Base-by-base conservation (phyloP, 2,329 filamentous ascomycete genomes). In the Phoma sp. region DNA sequence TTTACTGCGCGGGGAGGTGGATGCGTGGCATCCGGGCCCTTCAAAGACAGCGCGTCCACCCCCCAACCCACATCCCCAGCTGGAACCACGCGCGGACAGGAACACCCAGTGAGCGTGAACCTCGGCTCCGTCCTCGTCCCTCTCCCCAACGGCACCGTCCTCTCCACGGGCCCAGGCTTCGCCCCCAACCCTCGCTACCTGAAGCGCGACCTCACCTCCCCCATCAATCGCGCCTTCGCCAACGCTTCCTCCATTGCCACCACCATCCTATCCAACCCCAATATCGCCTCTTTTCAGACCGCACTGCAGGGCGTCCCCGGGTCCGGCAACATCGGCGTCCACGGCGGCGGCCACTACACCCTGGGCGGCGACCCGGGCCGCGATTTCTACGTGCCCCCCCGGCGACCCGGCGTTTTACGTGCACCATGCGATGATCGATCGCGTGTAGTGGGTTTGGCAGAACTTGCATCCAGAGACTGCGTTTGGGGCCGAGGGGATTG, bases 381-480 rank as follows among this genome's bases (percentile, higher is more conserved):
- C 4, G 37, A 39, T 18, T 39, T 39, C 13, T 32, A 29, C 63
- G 9, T 43, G 27, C 9, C 45, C 5, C 5, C 58, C 60, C 3
- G 57, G 57, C 27, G 60, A 68, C 23, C 62, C 61, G 5, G 27
- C 66, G 30, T 80, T 80, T 63, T 80, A 70, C 62, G 67, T 77
- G 14, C 78, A 80, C 60, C 78, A 81, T 52, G 72, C 67, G 11
- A 74, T 75, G 63, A 75, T 81, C 27, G 79, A 81, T 57, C 70
- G 76, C 9, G 64, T 73, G 4, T 81, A 72, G 71, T 78, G 75
- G 76, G 77, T 78, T 33, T 81, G 78, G 78, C 78, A 80, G 65
- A 74, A 70, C 39, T 61, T 75, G 36, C 68, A 78, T 49, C 59
- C 62, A 27, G 51, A 65, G 63, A 33, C 66, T 75, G 41, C 41